Base-by-base conservation (phyloP, 2,329 filamentous ascomycete genomes). In the Colletotrichum cereale region DNA sequence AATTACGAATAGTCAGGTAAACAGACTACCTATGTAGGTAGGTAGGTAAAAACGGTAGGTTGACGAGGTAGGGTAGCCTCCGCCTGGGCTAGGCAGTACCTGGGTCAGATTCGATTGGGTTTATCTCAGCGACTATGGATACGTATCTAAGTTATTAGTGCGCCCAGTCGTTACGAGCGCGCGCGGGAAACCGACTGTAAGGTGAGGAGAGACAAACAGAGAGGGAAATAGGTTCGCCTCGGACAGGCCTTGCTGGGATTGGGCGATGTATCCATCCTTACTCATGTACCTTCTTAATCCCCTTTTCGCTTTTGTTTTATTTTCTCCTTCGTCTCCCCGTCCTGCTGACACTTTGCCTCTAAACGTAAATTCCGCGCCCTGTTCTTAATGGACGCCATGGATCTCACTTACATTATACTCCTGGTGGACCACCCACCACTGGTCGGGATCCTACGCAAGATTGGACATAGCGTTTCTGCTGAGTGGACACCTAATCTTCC, bases 71-170 rank as follows among this genome's bases (percentile, higher is more conserved):
- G n/a, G 18, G 26, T 31, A 26, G 26, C 3, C 18, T 40, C 3
- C 26, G 56, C 29, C 24, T n/a, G 56, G 26, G 26, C 24, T 48
- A 50, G 42, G 58, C 58, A 38, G 31, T 16, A 36, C 24, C 40
- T 57, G 50, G 42, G 52, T 26, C 14, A 24, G 12, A 29, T 38
- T 61, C 42, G 55, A 38, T 48, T 61, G 50, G 67, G 38, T 66
- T 61, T 50, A 66, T 55, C 52, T 70, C 55, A 55, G 62, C 38
- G 47, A 29, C 29, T 34, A 48, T 31, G 11, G 29, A n/a, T 36
- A 55, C 31, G 11, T 47, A 47, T 24, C n/a, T 14, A 4, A 14
- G 21, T n/a, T 24, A 3, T 16, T 38, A 12, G n/a, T 24, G 11
- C 31, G 38, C 1, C 4, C 42, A n/a, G 42, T 10, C 21, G 36